Base-by-base conservation (phyloP, 805 yeast species). In the Candida fluviatilis region DNA sequence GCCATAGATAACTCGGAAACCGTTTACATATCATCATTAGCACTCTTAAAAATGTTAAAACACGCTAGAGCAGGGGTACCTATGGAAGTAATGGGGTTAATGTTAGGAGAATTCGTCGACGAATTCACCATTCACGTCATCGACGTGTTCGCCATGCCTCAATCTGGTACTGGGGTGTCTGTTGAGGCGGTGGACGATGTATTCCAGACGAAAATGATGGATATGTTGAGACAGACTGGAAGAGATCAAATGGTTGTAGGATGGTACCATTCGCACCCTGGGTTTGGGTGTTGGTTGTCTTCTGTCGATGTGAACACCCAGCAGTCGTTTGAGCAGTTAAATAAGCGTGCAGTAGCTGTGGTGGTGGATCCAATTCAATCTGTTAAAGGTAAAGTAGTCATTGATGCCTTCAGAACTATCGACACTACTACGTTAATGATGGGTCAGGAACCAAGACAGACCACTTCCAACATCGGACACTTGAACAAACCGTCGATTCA, bases 141-240 rank as follows among this genome's bases (percentile, higher is more conserved):
- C 39, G 99, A 93, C 58, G 99, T 95, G 36, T 93, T 93, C 73
- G 99, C 99, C 39, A 93, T 93, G 99, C 99, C 99, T 14, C 99
- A 93, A 68, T 80, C 89, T 34, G 95, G 96, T 56, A 93, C 99
- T 7, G 99, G 99, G 43, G 99, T 95, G 14, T 84, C 95, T 41
- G 99, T 93, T 41, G 99, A 93, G 62, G 99, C 99, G 1, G 99
- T 93, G 24, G 99, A 95, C 61, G 98, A 95, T 60, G 98, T 95
- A 36, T 93, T 93, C 69, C 99, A 93, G 63, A 90, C 98, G 3
- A 86, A 83, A 59, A 95, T 93, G 99, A 93, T 93, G 99, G 99
- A 93, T 58, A 93, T 93, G 99, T 75, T 93, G 56, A 82, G 85
- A 65, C 99, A 93, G 62, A 93, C 99, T 1, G 99, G 99, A n/a